Base-by-base conservation (phyloP, 116 monocot genomes). In the Cymodocea nodosa region DNA sequence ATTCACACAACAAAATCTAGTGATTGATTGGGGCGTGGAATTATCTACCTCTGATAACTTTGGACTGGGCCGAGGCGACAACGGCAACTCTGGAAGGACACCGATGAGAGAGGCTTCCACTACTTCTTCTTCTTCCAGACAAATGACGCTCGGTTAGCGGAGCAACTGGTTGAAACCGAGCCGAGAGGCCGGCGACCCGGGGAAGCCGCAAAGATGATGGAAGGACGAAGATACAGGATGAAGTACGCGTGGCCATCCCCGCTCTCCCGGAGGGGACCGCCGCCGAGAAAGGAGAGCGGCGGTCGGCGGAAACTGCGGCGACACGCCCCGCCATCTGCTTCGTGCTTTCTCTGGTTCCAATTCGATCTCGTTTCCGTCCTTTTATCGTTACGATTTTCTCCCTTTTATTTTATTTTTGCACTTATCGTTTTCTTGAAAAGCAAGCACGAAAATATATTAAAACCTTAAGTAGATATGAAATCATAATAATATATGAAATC, bases 21-120 rank as follows among this genome's bases (percentile, higher is more conserved):
- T 30, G 30, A 30, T 30, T 30, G 30, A 30, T 30, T 30, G 30
- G 30, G 30, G 30, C 30, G 30, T 3, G 30, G 30, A 30, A 30
- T 30, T 30, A 30, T 3, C 30, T 25, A 74, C 74, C 74, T 74
- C 52, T 68, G 51, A 52, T 60, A 11, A 54, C 35, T 20, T 66
- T 74, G 53, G 53, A 68, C 54, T 68, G 68, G 11, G 61, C 60
- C 3, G 68, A 67, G 52, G 74, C 74, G 40, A 54, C 61, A 36
- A 61, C 51, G 48, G 66, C 24, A 8, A 30, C 2, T 15, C 65
- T 59, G n/a, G 66, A 35, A 59, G 50, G 30, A 34, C 35, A 40
- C n/a, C 52, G 73, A 17, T 25, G 62, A 54, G 53, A 30, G 40
- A 25, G 39, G 35, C 14, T 24, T 48, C 59, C 48, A 10, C 36